Conservation (phyloP, 495 filamentous ascomycete species). For the Trichoderma asperelloides region DNA sequence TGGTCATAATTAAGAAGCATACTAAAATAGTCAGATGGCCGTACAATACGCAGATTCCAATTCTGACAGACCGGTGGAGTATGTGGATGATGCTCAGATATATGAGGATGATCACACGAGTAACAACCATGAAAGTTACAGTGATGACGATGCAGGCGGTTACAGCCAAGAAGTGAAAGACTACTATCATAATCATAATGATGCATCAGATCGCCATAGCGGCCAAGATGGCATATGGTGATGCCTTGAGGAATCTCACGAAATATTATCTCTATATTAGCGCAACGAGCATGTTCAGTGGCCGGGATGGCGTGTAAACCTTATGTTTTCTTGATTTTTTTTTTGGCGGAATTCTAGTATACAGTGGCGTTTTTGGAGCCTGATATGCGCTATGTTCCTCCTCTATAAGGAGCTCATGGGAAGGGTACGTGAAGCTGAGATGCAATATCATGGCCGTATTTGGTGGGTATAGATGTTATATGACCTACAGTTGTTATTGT, state of each 20-base stretch:
- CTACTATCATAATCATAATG: neutral
- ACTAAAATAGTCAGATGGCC: slow-evolving; percentile 22
- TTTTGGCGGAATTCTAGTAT: neutral
- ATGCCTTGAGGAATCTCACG: neutral
- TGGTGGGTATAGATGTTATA: neutral
- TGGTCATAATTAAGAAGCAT: neutral
- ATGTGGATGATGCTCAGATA: slow-evolving; percentile 37
- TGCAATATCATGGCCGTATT: neutral
- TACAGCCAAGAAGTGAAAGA: neutral
- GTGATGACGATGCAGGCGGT: neutral
- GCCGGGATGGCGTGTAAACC: neutral
- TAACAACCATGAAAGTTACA: slow-evolving; percentile 15
- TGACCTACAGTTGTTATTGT: neutral
- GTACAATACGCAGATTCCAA: slow-evolving; percentile 35
- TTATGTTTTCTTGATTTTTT: neutral
- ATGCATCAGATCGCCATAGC: neutral
- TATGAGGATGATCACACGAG: slow-evolving; percentile 41
- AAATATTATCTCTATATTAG: neutral
- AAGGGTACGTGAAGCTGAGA: neutral
- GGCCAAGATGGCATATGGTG: neutral
- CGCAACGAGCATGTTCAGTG: neutral
- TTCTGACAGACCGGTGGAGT: slow-evolving; percentile 28
- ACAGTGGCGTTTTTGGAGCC: neutral
- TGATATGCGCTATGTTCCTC: neutral
- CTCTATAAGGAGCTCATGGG: neutral